These are phyloP conservation scores for Smittium culicis DNA, from an alignment of 371 early-diverging fungal species.

Conservation along the genomic window DNA sequence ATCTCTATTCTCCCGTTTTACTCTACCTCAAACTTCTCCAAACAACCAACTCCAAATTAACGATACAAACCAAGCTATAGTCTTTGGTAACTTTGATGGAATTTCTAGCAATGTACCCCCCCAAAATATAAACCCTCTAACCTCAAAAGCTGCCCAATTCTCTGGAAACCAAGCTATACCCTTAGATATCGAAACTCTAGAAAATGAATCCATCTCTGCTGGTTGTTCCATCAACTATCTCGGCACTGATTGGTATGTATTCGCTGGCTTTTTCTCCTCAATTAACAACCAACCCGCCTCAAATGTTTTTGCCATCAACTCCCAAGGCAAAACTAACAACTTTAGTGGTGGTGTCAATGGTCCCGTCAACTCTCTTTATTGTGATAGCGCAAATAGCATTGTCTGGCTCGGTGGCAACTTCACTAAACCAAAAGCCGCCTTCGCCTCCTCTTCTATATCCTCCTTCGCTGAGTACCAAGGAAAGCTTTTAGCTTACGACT, in stretches of 20 bases:
- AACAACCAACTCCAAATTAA: neutral
- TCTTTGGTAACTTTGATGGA: neutral
- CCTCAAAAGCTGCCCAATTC: neutral
- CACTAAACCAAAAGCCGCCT: conserved; percentile 17
- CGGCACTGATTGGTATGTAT: neutral
- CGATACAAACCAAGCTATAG: neutral
- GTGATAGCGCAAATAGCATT: conserved; percentile 33
- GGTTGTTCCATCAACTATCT: conserved; percentile 4
- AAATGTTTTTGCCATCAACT: conserved; percentile 26
- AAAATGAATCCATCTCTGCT: conserved; percentile 11
- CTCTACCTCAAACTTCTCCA: neutral
- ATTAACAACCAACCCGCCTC: neutral
- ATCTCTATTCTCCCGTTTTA: neutral
- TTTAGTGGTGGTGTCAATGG: conserved; percentile 54
- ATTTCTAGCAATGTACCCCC: neutral
- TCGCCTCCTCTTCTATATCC: conserved; percentile 17
- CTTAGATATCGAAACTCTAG: neutral
- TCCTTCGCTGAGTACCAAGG: conserved; percentile 20
- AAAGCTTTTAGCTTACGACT: conserved; percentile 20
- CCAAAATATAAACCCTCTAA: neutral
- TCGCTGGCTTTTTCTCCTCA: neutral
- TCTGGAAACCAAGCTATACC: neutral
- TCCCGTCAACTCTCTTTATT: conserved; percentile 44
- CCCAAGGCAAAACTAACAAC: conserved; percentile 28
- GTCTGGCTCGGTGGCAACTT: conserved; percentile 33